These are phyloP conservation scores for Haplosporangium sp. DNA, from an alignment of 371 early-diverging fungal genomes.

Conservation along the genomic window DNA sequence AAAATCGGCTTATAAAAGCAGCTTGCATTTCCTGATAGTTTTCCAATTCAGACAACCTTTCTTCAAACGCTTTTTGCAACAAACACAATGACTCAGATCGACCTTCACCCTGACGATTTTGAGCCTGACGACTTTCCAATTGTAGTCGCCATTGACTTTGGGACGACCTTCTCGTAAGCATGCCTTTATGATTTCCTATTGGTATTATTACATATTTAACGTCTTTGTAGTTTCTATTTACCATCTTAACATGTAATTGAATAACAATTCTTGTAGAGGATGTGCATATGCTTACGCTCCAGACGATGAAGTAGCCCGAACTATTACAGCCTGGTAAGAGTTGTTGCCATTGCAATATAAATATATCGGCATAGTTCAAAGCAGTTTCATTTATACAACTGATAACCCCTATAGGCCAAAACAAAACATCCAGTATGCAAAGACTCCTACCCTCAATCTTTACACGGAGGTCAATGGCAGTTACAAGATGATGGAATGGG, in stretches of 20 bases:
- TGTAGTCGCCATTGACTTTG: conserved; percentile 40
- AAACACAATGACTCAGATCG: conserved; percentile 9
- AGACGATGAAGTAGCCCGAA: conserved; percentile 20
- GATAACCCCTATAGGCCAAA: conserved; percentile 42
- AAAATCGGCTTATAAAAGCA: conserved; percentile 9
- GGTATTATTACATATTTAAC: neutral
- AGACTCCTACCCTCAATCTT: conserved; percentile 59
- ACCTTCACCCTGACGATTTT: conserved; percentile 1
- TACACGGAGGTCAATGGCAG: conserved; percentile 60
- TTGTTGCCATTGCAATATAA: neutral
- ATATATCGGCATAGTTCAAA: too few relatives aligned
- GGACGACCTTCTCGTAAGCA: conserved; percentile 42
- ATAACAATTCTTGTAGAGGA: conserved; percentile 27
- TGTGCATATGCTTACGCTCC: conserved; percentile 41
- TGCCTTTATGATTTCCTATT: neutral
- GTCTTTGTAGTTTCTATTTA: neutral
- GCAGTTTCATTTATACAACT: neutral
- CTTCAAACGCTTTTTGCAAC: neutral
- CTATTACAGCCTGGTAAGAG: conserved; percentile 25
- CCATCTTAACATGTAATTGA: too few relatives aligned
- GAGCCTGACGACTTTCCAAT: conserved; percentile 27
- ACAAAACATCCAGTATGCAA: conserved; percentile 57
- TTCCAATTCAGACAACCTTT: neutral
- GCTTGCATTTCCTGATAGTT: neutral
- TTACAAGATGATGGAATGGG: conserved; percentile 61